These are phyloP conservation scores for Maudiozyma saulgeensis DNA, from an alignment of 805 yeast genomes.

Conservation along the genomic window DNA sequence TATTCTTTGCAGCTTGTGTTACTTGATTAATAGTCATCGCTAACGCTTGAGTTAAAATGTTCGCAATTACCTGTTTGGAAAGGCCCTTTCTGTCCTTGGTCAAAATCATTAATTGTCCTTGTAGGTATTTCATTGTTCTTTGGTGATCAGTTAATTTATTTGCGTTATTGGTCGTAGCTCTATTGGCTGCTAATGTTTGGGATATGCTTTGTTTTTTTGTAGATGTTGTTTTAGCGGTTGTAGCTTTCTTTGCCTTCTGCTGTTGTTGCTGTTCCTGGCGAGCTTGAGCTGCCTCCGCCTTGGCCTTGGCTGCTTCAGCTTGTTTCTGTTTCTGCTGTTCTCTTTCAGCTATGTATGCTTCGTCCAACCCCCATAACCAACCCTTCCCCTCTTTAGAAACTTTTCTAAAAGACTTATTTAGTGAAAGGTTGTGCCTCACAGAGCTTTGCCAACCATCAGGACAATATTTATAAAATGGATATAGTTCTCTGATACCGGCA, in stretches of 20 bases:
- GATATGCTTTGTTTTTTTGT: slow-evolving; percentile 30
- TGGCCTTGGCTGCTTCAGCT: slow-evolving; percentile 53
- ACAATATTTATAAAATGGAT: slow-evolving; percentile 87
- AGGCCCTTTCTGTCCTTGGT: slow-evolving; percentile 70
- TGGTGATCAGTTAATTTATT: slow-evolving; percentile 31
- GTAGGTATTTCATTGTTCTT: slow-evolving; percentile 68
- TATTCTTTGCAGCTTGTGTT: slow-evolving; percentile 77
- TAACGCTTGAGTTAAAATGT: slow-evolving; percentile 77
- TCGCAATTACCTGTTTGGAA: slow-evolving; percentile 75
- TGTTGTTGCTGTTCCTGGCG: slow-evolving; percentile 45
- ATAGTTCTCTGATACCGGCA: slow-evolving; percentile 74
- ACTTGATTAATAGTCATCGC: slow-evolving; percentile 91
- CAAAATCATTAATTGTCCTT: slow-evolving; percentile 73
- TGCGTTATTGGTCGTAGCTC: slow-evolving; percentile 12
- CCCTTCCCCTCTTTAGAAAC: slow-evolving; percentile 85
- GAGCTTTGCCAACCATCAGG: slow-evolving; percentile 98
- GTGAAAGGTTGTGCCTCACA: slow-evolving; percentile 79
- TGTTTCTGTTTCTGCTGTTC: slow-evolving; percentile 64
- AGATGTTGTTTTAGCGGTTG: slow-evolving; percentile 9
- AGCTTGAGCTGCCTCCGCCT: slow-evolving; percentile 46
- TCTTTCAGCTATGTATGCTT: slow-evolving; percentile 70
- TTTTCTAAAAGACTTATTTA: slow-evolving; percentile 76
- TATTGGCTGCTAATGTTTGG: slow-evolving; percentile 25
- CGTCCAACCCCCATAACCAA: slow-evolving; percentile 91
- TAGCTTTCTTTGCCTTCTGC: slow-evolving; percentile 21